Conservation (phyloP, 2,329 filamentous ascomycete genomes). For the Fusarium sp. region DNA sequence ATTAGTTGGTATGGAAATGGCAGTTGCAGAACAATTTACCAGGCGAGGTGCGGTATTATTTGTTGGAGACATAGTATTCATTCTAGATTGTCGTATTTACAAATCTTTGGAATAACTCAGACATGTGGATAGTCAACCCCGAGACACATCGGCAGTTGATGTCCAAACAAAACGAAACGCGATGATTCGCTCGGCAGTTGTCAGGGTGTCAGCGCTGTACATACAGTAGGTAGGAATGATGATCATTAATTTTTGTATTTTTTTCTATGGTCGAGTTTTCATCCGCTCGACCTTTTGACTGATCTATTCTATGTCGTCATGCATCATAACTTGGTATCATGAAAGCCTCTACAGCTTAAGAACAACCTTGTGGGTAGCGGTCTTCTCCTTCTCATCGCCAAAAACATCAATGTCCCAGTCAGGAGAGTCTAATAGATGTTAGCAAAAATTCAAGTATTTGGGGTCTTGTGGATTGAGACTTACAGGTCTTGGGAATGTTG, state of each 20-base stretch:
- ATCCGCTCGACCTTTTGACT: background rate
- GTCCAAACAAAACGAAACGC: background rate
- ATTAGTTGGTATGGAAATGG: constrained; percentile 11
- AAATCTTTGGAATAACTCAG: background rate
- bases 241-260: constrained; percentile 28
- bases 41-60: background rate
- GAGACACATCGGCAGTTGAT: constrained; percentile 1
- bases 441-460: background rate
- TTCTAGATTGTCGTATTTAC: constrained; percentile 25
- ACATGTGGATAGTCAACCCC: background rate
- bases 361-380: constrained; percentile 61
- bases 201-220: background rate
- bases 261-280: background rate
- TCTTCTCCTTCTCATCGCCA: constrained; percentile 63
- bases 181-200: constrained; percentile 5
- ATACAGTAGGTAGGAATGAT: background rate
- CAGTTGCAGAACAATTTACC: background rate
- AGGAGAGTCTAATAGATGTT: constrained; percentile 55
- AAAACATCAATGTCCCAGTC: constrained; percentile 70
- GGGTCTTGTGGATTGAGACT: constrained; percentile 33
- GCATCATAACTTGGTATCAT: constrained; percentile 35
- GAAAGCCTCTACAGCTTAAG: constrained; percentile 44
- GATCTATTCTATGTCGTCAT: constrained; percentile 32
- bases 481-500: constrained; percentile 59
- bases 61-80: background rate